phyloP scores from a whole-genome alignment of 192 early-diverging fungal species.

The Mortierella hygrophila region DNA sequence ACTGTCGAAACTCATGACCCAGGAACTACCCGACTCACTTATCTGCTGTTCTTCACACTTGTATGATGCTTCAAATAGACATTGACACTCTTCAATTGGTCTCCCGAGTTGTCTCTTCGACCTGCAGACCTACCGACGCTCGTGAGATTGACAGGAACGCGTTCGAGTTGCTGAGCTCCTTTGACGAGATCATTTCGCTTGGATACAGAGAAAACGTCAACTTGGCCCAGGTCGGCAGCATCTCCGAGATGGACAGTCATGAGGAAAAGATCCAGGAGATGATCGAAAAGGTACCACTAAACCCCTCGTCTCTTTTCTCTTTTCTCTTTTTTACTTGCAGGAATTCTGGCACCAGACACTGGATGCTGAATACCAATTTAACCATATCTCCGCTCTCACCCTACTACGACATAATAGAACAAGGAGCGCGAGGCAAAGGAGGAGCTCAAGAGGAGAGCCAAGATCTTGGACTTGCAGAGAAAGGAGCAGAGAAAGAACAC shows the following conservation, averaged over 20 bases:
- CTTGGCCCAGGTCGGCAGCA: conserved; percentile 91
- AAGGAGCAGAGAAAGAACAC: conserved; percentile 78
- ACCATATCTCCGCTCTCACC: neutral
- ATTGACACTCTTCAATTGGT: conserved; percentile 97
- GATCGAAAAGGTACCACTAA: conserved; percentile 77
- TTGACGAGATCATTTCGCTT: conserved; percentile 96
- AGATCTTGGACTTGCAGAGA: conserved; percentile 91
- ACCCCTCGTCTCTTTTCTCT: neutral
- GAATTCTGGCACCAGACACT: no score
- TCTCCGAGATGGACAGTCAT: conserved; percentile 97
- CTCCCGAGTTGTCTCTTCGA: conserved; percentile 91
- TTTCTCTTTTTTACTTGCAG: neutral
- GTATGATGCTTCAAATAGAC: conserved; percentile 62
- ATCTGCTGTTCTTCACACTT: neutral
- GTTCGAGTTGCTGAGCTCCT: conserved; percentile 91
- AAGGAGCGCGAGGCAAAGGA: conserved; percentile 99
- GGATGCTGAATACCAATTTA: neutral
- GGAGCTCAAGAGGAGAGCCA: conserved; percentile 92
- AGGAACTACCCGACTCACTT: neutral
- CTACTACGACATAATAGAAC: conserved; percentile 60
- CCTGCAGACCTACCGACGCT: conserved; percentile 88
- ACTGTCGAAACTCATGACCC: neutral
- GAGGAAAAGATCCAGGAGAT: conserved; percentile 98
- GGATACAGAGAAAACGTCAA: conserved; percentile 95
- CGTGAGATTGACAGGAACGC: conserved; percentile 87